These are phyloP conservation scores for Spiraea crenata DNA, from an alignment of 331 rosid species.

Conservation along the genomic window DNA sequence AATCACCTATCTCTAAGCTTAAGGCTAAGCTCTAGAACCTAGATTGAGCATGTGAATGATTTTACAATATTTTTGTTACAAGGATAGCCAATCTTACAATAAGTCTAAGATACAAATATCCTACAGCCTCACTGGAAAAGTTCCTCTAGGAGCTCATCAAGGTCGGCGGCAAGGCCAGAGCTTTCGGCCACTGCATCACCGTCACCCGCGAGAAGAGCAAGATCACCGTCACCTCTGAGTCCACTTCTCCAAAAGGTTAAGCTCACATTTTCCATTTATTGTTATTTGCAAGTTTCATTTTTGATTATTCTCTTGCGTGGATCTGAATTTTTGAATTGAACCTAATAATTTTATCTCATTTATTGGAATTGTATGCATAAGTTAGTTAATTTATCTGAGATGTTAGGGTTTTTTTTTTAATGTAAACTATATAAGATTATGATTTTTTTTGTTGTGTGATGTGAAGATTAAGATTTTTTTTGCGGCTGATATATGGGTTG, in stretches of 20 bases:
- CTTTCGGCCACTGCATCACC: conserved; percentile 76
- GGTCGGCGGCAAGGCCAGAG: conserved; percentile 96
- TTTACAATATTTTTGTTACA: too few species aligned
- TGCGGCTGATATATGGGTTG: neutral
- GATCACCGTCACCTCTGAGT: conserved; percentile 79
- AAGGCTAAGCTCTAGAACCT: too few species aligned
- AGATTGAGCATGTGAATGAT: too few species aligned
- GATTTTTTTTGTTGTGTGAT: too few species aligned
- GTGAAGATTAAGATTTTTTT: neutral
- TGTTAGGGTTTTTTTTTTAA: too few species aligned
- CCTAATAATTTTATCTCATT: neutral
- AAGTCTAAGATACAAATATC: too few species aligned
- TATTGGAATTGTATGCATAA: too few species aligned
- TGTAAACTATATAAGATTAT: too few species aligned
- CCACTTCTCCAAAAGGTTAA: conserved; percentile 91
- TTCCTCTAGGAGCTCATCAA: conserved; percentile 92
- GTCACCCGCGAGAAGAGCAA: conserved; percentile 77
- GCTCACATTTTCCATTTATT: neutral
- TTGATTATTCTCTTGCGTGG: neutral
- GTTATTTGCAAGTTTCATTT: neutral
- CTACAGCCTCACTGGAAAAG: conserved; percentile 91
- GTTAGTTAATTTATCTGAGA: too few species aligned
- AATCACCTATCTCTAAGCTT: too few species aligned
- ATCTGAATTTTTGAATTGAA: neutral
- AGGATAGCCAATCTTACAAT: too few species aligned